A percentile compares a stretch with the other conserved stretches of the same genome.
Conservation (phyloP, 148 eudicot species). For the Arctostaphylos glauca region DNA sequence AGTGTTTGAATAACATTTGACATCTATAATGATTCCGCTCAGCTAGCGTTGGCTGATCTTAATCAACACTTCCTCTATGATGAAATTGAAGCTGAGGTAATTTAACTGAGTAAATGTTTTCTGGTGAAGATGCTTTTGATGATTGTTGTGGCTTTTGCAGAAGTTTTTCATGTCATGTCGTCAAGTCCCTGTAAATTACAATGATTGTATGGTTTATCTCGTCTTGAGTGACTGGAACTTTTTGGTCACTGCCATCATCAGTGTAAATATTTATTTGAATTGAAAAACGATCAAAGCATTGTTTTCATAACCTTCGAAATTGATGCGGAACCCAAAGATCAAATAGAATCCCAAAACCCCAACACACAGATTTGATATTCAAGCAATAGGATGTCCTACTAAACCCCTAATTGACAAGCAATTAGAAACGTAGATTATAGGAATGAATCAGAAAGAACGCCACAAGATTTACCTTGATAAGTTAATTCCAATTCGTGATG, state of each 20-base stretch:
- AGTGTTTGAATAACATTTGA: slow-evolving; percentile 92
- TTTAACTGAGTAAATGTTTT: neutral
- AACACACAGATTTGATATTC: too few relatives aligned
- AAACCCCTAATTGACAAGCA: too few relatives aligned
- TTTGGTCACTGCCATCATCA: neutral
- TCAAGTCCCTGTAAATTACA: neutral
- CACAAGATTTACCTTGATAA: too few relatives aligned
- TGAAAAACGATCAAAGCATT: neutral
- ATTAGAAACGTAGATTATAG: too few relatives aligned
- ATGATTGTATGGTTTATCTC: neutral
- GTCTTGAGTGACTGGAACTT: neutral
- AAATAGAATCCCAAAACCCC: too few relatives aligned
- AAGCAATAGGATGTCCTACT: too few relatives aligned
- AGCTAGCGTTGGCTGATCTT: slow-evolving; percentile 82
- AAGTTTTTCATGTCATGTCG: slow-evolving; percentile 3
- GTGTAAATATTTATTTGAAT: neutral
- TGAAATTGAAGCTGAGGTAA: slow-evolving; percentile 99
- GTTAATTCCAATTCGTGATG: too few relatives aligned
- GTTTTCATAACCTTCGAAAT: neutral
- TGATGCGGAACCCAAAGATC: too few relatives aligned
- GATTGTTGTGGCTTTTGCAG: neutral
- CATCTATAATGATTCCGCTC: slow-evolving; percentile 97
- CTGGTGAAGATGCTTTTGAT: neutral
- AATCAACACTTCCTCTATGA: slow-evolving; percentile 98
- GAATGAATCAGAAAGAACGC: too few relatives aligned